A percentile compares a stretch with the other conserved stretches of the same genome.
Conservation (phyloP, 2,329 filamentous ascomycete species). For the Westerdykella ornata region DNA sequence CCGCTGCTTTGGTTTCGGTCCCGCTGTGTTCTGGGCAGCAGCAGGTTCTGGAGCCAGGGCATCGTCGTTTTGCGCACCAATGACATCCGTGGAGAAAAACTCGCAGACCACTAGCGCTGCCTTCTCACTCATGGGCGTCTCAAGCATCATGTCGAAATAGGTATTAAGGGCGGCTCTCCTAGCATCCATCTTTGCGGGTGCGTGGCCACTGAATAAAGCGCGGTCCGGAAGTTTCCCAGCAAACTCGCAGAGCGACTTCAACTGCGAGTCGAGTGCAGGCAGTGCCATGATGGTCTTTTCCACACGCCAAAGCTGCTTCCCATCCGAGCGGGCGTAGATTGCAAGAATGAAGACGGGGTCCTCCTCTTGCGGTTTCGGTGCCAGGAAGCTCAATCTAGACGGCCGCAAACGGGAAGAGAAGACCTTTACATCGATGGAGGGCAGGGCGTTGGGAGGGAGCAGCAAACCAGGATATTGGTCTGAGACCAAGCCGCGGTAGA, state of each 20-base stretch:
- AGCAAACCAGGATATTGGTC: slow-evolving; percentile 83
- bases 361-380: slow-evolving; percentile 73
- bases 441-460: slow-evolving; percentile 79
- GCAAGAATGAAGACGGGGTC: slow-evolving; percentile 92
- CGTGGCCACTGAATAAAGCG: slow-evolving; percentile 81
- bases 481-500: slow-evolving; percentile 72
- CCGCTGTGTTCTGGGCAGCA: slow-evolving; percentile 33
- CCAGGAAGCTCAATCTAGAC: slow-evolving; percentile 77
- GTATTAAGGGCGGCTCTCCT: slow-evolving; percentile 71
- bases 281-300: slow-evolving; percentile 86
- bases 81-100: slow-evolving; percentile 67
- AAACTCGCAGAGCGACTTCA: slow-evolving; percentile 69
- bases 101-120: slow-evolving; percentile 77
- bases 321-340: slow-evolving; percentile 68
- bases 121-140: slow-evolving; percentile 70
- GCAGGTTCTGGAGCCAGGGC: slow-evolving; percentile 51
- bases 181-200: slow-evolving; percentile 87
- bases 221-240: slow-evolving; percentile 74
- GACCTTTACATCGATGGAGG: slow-evolving; percentile 77
- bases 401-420: slow-evolving; percentile 93
- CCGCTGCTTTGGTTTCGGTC: slow-evolving; percentile 52
- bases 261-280: slow-evolving; percentile 69
- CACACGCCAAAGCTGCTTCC: slow-evolving; percentile 80
- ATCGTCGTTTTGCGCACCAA: slow-evolving; percentile 51
- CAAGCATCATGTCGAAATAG: slow-evolving; percentile 79